These are phyloP conservation scores for Cordia subcordata DNA, from an alignment of 257 asterid species.

Conservation along the genomic window DNA sequence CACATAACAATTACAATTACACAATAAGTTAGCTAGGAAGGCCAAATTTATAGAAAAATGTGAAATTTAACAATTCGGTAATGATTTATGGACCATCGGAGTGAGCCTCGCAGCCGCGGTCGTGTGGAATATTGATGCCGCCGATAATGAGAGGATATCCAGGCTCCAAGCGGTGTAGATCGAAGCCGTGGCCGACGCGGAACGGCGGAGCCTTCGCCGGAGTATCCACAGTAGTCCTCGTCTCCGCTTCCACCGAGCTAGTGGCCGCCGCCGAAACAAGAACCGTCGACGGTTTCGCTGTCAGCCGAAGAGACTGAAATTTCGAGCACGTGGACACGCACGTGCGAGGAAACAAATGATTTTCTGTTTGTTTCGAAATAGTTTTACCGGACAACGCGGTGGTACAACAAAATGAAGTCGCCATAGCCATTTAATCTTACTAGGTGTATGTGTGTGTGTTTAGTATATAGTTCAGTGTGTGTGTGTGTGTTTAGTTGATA, in stretches of 20 bases:
- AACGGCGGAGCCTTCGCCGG: constrained; percentile 60
- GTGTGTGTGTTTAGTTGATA: neutral
- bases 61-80: neutral
- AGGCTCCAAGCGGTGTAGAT: constrained; percentile 85
- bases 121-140: constrained; percentile 75
- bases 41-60: neutral
- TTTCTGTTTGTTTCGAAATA: neutral
- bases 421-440: constrained; percentile 25
- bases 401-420: constrained; percentile 19
- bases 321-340: neutral
- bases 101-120: constrained; percentile 91
- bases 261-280: constrained; percentile 28
- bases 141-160: constrained; percentile 87
- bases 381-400: constrained; percentile 10
- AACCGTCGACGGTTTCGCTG: constrained; percentile 7
- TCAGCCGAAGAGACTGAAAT: neutral
- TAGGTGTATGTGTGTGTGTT: neutral
- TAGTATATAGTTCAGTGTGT: neutral
- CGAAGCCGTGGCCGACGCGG: constrained; percentile 94
- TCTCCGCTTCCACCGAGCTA: constrained; percentile 42
- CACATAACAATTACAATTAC: neutral
- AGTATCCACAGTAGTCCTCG: constrained; percentile 13
- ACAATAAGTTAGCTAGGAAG: neutral
- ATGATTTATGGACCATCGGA: constrained; percentile 57
- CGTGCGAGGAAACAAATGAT: neutral